A percentile compares a stretch with the other conserved stretches of the same genome.
These are phyloP conservation scores for Papiliotrema laurentii DNA, from an alignment of 1,284 basidiomycete genomes.

Conservation along the genomic window DNA sequence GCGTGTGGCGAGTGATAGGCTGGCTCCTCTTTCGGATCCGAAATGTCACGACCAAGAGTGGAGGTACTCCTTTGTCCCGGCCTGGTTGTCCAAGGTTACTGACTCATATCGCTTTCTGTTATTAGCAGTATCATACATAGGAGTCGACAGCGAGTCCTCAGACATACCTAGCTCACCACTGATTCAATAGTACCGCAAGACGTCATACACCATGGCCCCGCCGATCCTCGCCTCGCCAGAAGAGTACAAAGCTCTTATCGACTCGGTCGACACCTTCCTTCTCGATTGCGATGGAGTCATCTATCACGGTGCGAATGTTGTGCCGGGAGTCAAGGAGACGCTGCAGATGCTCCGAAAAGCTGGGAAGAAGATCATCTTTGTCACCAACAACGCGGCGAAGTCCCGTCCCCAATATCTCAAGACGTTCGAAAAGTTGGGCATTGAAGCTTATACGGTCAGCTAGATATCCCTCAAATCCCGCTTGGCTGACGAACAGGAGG, in stretches of 20 bases:
- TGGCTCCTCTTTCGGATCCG: not conserved
- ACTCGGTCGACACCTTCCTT: slow-evolving; percentile 84
- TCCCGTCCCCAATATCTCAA: slow-evolving; percentile 79
- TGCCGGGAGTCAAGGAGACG: slow-evolving; percentile 72
- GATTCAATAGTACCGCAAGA: no score
- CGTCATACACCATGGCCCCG: slow-evolving; percentile 23
- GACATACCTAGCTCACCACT: no score
- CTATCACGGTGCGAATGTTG: slow-evolving; percentile 77
- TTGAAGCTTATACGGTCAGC: slow-evolving; percentile 76
- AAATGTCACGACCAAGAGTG: not conserved
- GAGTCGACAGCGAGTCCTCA: no score
- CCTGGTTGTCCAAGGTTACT: not conserved
- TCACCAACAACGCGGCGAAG: slow-evolving; percentile 98
- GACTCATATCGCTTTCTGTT: not conserved
- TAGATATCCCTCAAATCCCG: not conserved
- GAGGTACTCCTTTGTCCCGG: no score
- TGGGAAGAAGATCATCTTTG: slow-evolving; percentile 83
- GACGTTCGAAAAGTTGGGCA: slow-evolving; percentile 85
- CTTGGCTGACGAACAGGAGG: slow-evolving; percentile 58
- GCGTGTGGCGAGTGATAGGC: not conserved
- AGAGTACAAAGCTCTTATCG: slow-evolving; percentile 50
- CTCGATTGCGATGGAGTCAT: slow-evolving; percentile 97
- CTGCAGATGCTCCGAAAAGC: slow-evolving; percentile 58
- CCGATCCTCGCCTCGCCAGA: slow-evolving; percentile 32
- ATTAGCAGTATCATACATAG: no score